Base-by-base conservation (phyloP, 2,329 filamentous ascomycete genomes). In the Pseudopyrenochaeta lycopersici region DNA sequence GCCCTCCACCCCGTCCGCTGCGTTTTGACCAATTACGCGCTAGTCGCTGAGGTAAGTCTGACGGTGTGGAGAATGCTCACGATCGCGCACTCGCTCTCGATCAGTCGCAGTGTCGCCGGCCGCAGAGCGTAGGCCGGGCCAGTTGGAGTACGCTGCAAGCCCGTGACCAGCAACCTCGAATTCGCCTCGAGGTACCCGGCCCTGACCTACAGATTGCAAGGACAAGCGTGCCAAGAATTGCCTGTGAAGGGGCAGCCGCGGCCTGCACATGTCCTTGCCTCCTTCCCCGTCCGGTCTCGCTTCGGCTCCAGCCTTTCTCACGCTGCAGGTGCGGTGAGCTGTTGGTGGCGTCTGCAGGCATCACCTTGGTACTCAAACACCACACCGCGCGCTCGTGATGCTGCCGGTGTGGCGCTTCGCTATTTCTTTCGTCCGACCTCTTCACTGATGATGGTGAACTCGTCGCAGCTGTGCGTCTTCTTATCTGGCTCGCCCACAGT, bases 221-320 rank as follows among this genome's bases (percentile, higher is more conserved):
- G n/a, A 42, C 27, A 10, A 11, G 23, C 15, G 9, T 15, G 23
- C 23, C 21, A 18, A 42, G 23, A n/a, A 20, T 11, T 27, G 21
- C 40, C 33, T 45, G 20, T 41, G 39, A 43, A 23, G 38, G 44
- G 49, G 46, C 51, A 58, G 54, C 54, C 54, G 51, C 51, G 51
- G 54, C 47, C 46, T 53, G 45, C 50, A 45, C 40, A 21, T 41
- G 36, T 36, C 56, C 49, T 51, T 53, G 46, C 38, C 56, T 56
- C 56, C 56, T 59, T 56, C 56, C 53, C 49, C 50, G 56, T 59
- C 47, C 45, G 56, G 50, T 54, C 49, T 59, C 56, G 56, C 53
- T 47, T 55, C 49, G 49, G 46, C 52, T 53, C 56, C 55, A 59
- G 56, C 46, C 56, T 46, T 56, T 33, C 27, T 42, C 27, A 44